Base-by-base conservation (phyloP, 2,329 filamentous ascomycete genomes). In the Magnaporthales sp. region DNA sequence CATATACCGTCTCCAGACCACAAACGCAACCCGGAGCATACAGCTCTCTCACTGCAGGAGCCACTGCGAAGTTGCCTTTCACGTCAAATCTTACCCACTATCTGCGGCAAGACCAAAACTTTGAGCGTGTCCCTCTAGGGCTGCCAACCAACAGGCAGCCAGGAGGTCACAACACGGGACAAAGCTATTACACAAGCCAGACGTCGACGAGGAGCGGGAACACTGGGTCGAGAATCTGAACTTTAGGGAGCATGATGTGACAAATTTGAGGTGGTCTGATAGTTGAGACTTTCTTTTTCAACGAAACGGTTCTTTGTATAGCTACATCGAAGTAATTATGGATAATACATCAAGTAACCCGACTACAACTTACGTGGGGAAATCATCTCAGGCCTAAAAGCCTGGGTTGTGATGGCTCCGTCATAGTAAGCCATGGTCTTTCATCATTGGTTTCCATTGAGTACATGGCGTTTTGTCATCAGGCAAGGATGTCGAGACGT, bases 71-170 rank as follows among this genome's bases (percentile, higher is more conserved):
- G 1, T 46, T 65, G n/a, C 63, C 63, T 2, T 65, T 32, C 63
- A 65, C 63, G 6, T 51, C 63, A 19, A 65, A 65, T 46, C n/a
- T 65, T 9, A 15, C 51, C 2, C 54, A 46, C 15, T 65, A 65
- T 27, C 46, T 56, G 13, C 11, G 51, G 24, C 26, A 30, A 15
- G 63, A 65, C 10, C 63, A 65, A 54, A 65, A 65, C 63, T 65
- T 65, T 54, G 63, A 65, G 29, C 54, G 46, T 8, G 5, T 65
- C 51, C 51, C 63, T 27, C 63, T 65, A 13, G 63, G 63, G 27
- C 10, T 65, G 19, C 27, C 51, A 1, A 56, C 63, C 51, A 58
- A 13, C 8, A 19, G 51, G 27, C 5, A 24, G 19, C 10, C 62
- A 6, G n/a, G 30, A 38, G 7, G 19, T 5, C 24, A 26, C 62